Evolutionary conservation across 306 rosid genomes (phyloP), one percentile per base, ranked within the genome.

Genomic region (Cucurbita ficifolia): DNA sequence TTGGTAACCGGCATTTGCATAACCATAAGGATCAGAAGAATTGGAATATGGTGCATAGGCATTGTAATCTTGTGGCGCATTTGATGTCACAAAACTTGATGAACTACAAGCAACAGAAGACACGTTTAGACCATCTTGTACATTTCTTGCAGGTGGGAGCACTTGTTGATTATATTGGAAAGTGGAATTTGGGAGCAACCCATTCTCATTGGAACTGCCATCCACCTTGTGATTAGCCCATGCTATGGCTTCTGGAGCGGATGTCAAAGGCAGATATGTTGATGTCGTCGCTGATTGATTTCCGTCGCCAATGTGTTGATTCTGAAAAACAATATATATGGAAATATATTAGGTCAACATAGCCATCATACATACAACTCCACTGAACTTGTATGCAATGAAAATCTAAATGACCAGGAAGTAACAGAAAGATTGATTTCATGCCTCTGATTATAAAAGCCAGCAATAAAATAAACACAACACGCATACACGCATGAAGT

Each of bases 21-120:
- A 87, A 85, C 95, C 92, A 88, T 95, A 91, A 50, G 86, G 88
- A 81, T 89, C 91, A 56, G 91, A 75, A 81, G 99, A 83, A 83
- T 86, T 89, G 82, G 87, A 74, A 83, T 91, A 95, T 60, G 96
- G 85, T 73, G 90, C 75, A 88, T 91, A 91, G 80, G 89, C 84
- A 85, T 83, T 91, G 87, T 88, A 84, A 76, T 91, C 97, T 80
- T 91, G 99, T 8, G 89, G 86, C 58, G 85, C 86, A 95, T 84
- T 95, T 79, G 85, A 81, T 82, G 97, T 84, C 85, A 90, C 96
- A 90, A 84, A 87, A 86, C 86, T 91, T 22, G 97, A 85, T 75
- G 97, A 83, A 87, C 87, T 91, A 85, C 88, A 86, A 73, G 95
- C 83, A 76, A 88, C 86, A 70, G 91, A 78, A 72, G 95, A 70